Percentiles rank a stretch among this genome's conserved stretches.
Conservation (phyloP, 2,329 filamentous ascomycete species). For the Aspergillus quadricinctus region DNA sequence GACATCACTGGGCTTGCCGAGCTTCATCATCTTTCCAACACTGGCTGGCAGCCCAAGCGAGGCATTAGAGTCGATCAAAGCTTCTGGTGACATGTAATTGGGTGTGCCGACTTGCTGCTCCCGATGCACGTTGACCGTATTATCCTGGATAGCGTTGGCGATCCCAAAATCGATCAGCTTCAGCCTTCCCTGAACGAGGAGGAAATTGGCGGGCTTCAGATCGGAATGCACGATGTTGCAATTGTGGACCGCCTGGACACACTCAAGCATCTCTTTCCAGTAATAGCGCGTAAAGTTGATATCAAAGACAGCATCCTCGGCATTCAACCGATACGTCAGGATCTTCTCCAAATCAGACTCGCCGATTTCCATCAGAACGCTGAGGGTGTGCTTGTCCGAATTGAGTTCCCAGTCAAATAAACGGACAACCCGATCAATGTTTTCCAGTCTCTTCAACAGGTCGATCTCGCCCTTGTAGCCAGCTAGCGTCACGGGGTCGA, state of each 20-base stretch:
- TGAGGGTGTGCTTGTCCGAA: constrained; percentile 81
- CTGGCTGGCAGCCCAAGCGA: constrained; percentile 46
- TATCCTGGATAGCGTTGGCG: constrained; percentile 93
- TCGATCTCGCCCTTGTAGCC: constrained; percentile 97
- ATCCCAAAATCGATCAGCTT: constrained; percentile 99
- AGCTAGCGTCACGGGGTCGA: constrained; percentile 75
- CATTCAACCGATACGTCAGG: constrained; percentile 67
- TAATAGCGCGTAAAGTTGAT: constrained; percentile 91
- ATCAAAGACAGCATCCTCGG: constrained; percentile 72
- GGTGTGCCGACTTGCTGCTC: constrained; percentile 94
- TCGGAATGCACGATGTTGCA: constrained; percentile 95
- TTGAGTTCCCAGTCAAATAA: constrained; percentile 93
- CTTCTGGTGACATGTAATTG: constrained; percentile 98
- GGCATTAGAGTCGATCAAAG: constrained; percentile 80
- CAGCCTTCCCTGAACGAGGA: constrained; percentile 80
- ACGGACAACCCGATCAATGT: constrained; percentile 84
- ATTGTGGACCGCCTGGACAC: constrained; percentile 81
- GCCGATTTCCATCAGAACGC: constrained; percentile 93
- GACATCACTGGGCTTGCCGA: constrained; percentile 92
- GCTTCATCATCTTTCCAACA: constrained; percentile 75
- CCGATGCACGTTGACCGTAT: constrained; percentile 95
- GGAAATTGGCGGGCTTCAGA: constrained; percentile 94
- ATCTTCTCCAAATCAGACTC: constrained; percentile 90
- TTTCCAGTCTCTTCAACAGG: constrained; percentile 72
- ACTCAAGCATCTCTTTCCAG: constrained; percentile 99